These are phyloP conservation scores for Pneumocystis carinii DNA, from an alignment of 1,139 yeast species.

Conservation along the genomic window DNA sequence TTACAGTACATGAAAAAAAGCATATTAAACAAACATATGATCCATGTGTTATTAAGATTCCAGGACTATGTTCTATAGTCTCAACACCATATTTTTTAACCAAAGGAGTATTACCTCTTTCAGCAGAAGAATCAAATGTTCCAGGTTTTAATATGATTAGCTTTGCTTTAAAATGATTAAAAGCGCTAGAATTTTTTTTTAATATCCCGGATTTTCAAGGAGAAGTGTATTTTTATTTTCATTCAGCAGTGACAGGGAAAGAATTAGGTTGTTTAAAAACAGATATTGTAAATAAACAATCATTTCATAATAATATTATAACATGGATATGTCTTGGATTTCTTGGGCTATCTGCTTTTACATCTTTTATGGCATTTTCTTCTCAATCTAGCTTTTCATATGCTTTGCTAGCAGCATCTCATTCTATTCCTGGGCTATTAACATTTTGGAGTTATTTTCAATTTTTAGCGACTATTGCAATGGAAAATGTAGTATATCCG, in stretches of 20 bases:
- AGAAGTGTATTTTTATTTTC: background rate
- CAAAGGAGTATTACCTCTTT: background rate
- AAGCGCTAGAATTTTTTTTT: background rate
- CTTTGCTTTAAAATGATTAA: background rate
- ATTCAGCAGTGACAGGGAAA: background rate
- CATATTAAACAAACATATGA: background rate
- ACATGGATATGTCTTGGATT: background rate
- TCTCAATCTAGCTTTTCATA: background rate
- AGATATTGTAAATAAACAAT: background rate
- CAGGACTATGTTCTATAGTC: background rate
- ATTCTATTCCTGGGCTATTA: background rate
- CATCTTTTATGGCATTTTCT: background rate
- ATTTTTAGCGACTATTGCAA: background rate
- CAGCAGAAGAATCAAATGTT: background rate
- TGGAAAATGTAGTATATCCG: background rate
- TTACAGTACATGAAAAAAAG: background rate
- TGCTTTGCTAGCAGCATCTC: background rate
- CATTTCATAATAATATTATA: background rate
- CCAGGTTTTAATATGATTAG: background rate
- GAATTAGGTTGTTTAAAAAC: background rate
- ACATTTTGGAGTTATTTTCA: background rate
- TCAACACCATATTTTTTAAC: background rate
- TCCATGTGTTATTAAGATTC: background rate
- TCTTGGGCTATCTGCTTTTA: background rate
- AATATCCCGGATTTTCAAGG: background rate